These are phyloP conservation scores for Strobilomyces confusus DNA, from an alignment of 768 basidiomycete genomes.

Conservation along the genomic window DNA sequence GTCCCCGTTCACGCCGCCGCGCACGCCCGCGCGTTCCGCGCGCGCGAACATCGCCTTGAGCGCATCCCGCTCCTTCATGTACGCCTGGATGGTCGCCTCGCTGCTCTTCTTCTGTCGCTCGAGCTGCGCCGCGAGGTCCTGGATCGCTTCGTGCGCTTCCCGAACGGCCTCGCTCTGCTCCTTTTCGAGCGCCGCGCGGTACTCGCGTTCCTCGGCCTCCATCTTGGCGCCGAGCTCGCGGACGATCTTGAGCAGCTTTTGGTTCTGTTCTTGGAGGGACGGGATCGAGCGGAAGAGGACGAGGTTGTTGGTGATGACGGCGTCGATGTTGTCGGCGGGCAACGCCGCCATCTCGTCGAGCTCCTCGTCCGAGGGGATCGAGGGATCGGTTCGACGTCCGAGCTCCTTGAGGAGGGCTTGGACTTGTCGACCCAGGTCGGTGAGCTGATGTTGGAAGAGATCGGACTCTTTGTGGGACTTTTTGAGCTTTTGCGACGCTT, in stretches of 20 bases:
- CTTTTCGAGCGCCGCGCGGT: conserved; percentile 61
- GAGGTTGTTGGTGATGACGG: conserved; percentile 83
- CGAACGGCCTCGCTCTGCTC: conserved; percentile 78
- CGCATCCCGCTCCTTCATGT: conserved; percentile 85
- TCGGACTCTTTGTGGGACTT: conserved; percentile 59
- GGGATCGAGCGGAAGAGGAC: conserved; percentile 81
- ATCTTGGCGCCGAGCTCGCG: conserved; percentile 80
- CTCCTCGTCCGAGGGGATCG: conserved; percentile 70
- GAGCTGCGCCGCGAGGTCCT: conserved; percentile 70
- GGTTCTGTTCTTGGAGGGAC: conserved; percentile 87
- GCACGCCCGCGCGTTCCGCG: conserved; percentile 32
- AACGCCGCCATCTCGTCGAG: conserved; percentile 42
- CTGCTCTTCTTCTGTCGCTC: conserved; percentile 72
- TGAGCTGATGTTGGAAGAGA: conserved; percentile 69
- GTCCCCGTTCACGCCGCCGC: conserved; percentile 29
- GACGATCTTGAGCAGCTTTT: conserved; percentile 78
- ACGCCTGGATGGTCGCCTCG: conserved; percentile 70
- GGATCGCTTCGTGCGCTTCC: conserved; percentile 87
- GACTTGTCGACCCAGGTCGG: conserved; percentile 82
- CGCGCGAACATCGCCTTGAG: conserved; percentile 71
- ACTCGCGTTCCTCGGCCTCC: conserved; percentile 81
- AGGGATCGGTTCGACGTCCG: conserved; percentile 77
- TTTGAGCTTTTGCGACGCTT: conserved; percentile 57
- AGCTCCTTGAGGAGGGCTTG: conserved; percentile 76
- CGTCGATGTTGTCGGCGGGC: conserved; percentile 58